Evolutionary conservation across 2,329 filamentous ascomycete genomes (phyloP), one percentile per base, ranked within the genome.

Genomic region (Diaporthe citrichinensis): DNA sequence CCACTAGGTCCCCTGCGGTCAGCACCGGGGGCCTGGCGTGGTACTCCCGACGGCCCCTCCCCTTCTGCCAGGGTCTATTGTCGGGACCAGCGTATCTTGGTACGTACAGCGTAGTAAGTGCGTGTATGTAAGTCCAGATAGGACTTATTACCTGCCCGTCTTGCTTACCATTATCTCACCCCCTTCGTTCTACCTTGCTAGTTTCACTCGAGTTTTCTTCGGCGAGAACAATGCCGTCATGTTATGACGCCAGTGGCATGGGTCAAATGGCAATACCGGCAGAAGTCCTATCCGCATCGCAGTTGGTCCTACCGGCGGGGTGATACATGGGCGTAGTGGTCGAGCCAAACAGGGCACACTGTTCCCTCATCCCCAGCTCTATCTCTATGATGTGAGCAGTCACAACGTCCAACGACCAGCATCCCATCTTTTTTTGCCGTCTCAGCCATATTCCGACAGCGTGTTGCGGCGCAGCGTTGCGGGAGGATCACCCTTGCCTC

Each of bases 31-130:
- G n/a, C 58, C 71, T 44, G n/a, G 20, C 31, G 31, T 39, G 69
- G 71, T 51, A 62, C 71, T 72, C 44, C 69, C 69, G 62, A 46
- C 23, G 61, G 61, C 41, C 61, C 61, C 61, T 67, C 61, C 61
- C 61, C 25, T 51, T 36, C 25, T 57, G 6, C 41, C 55, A 39
- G 55, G 69, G 31, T 51, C 68, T 41, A 53, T 36, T 68, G 46
- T 53, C 46, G 46, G 46, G 65, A 53, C 31, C 28, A 65, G 61
- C 25, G 7, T 62, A 23, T 46, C 28, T 51, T 20, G 61, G 41
- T 49, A 67, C 25, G 61, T 49, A 36, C 41, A 46, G 31, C 7
- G n/a, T 62, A 44, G 28, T n/a, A 49, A 36, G 23, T 67, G 44
- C 41, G 25, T 36, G 44, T 49, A 49, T 65, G 59, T 46, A 62